Conservation (phyloP, 768 basidiomycete genomes). For the Boletus sp. region DNA sequence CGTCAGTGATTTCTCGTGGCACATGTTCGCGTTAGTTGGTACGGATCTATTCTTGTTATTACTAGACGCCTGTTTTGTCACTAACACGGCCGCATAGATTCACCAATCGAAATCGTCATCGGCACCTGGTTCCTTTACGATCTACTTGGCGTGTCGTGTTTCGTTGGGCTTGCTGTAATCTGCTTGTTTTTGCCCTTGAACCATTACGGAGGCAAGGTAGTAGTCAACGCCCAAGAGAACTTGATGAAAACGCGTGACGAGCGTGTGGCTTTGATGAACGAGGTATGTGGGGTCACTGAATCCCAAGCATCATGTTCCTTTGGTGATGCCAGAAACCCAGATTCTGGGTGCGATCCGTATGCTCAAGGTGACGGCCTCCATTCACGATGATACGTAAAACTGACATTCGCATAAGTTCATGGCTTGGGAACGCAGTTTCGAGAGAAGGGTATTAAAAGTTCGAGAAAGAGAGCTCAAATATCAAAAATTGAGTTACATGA, state of each 20-base stretch:
- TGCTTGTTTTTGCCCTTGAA: constrained; percentile 75
- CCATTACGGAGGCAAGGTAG: constrained; percentile 77
- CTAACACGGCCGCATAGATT: constrained; percentile 41
- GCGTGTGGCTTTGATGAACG: constrained; percentile 89
- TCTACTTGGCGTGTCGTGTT: constrained; percentile 74
- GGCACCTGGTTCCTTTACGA: constrained; percentile 74
- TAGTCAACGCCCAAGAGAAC: constrained; percentile 75
- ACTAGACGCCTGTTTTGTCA: background rate
- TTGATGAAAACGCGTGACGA: constrained; percentile 92
- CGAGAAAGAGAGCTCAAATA: constrained; percentile 80
- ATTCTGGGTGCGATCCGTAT: constrained; percentile 86
- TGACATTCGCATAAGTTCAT: constrained; percentile 58
- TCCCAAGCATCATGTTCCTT: background rate
- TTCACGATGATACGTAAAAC: background rate
- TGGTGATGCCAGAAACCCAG: constrained; percentile 25
- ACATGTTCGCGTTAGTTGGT: constrained; percentile 74
- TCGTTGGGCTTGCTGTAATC: constrained; percentile 75
- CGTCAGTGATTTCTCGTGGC: constrained; percentile 81
- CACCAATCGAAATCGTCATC: constrained; percentile 74
- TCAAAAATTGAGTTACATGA: constrained; percentile 82
- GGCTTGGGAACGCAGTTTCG: constrained; percentile 93
- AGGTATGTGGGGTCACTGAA: constrained; percentile 35
- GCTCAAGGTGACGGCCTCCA: constrained; percentile 54
- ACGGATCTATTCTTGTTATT: constrained; percentile 15
- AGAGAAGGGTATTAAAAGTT: constrained; percentile 65